Base-by-base conservation (phyloP, 805 yeast species). In the Candida ulmi region DNA sequence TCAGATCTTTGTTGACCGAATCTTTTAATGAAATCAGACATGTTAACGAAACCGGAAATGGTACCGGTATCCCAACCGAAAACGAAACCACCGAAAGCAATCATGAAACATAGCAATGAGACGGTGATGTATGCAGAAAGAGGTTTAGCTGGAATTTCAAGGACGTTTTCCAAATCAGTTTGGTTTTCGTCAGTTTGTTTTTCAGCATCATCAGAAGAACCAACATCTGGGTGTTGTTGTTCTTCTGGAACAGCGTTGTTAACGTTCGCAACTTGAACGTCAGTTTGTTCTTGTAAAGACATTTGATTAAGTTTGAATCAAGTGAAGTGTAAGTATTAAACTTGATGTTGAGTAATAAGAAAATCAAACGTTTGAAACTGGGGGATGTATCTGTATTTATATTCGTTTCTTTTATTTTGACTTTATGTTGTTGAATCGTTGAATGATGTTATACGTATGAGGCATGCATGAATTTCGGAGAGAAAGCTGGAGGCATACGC, bases 51-150 rank as follows among this genome's bases (percentile, higher is more conserved):
- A 45, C 88, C 88, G 17, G 85, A 77, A 57, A 82, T 79, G 46
- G 88, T 81, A 69, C 88, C 88, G 32, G 88, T 80, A 66, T 82
- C 90, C 75, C 83, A 82, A 47, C 90, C 90, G 52, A 79, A 82
- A 33, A 81, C 80, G 57, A 77, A 82, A 35, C 88, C 90, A 65
- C 87, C 88, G 46, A 82, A 82, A 25, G 87, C 84, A 47, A 82
- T 75, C 60, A 62, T 52, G n/a, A 56, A 30, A 56, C 68, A 63
- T 21, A 58, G 52, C 12, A 51, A 34, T 15, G 54, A 55, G 8
- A 62, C 59, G 11, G 60, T 47, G 11, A 56, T 23, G 37, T 58
- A 57, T 12, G 57, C 64, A 12, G 54, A 48, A 18, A 54, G 53
- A 17, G 66, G 62, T 42, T 61, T 62, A 27, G 54, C 59, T 50